These are phyloP conservation scores for Aspergillus ellipticus DNA, from an alignment of 495 filamentous ascomycete genomes.

Conservation along the genomic window DNA sequence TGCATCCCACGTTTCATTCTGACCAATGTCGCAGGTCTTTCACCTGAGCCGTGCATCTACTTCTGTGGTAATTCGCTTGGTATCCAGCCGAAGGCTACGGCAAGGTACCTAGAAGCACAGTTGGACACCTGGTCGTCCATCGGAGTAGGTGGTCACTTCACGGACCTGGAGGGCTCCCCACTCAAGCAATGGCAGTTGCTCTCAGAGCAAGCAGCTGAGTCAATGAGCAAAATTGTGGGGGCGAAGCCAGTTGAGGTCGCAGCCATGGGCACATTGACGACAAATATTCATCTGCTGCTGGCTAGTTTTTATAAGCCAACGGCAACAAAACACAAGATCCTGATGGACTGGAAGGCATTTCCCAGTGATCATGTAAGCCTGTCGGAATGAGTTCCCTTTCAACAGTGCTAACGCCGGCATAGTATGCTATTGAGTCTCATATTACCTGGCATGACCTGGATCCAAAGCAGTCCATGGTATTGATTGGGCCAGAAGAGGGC, in stretches of 20 bases:
- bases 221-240: slow-evolving; percentile 80
- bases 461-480: slow-evolving; percentile 67
- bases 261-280: slow-evolving; percentile 89
- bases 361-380: slow-evolving; percentile 78
- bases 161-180: slow-evolving; percentile 67
- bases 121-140: slow-evolving; percentile 86
- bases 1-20: slow-evolving; percentile 9
- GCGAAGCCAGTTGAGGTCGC: slow-evolving; percentile 75
- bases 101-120: slow-evolving; percentile 69
- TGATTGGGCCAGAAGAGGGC: slow-evolving; percentile 60
- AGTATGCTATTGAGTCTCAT: slow-evolving; percentile 92
- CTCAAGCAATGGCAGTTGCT: slow-evolving; percentile 75
- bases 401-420: not conserved
- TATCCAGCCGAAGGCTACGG: slow-evolving; percentile 74
- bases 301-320: slow-evolving; percentile 85
- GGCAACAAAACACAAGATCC: slow-evolving; percentile 73
- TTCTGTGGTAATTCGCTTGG: slow-evolving; percentile 95
- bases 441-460: slow-evolving; percentile 72
- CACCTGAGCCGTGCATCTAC: slow-evolving; percentile 61
- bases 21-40: slow-evolving; percentile 31
- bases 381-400: not conserved
- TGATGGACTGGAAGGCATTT: slow-evolving; percentile 92
- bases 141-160: slow-evolving; percentile 90
- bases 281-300: slow-evolving; percentile 86
- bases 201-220: slow-evolving; percentile 64